Base-by-base conservation (phyloP, 2,329 filamentous ascomycete species). In the Lecanicillium sp. region DNA sequence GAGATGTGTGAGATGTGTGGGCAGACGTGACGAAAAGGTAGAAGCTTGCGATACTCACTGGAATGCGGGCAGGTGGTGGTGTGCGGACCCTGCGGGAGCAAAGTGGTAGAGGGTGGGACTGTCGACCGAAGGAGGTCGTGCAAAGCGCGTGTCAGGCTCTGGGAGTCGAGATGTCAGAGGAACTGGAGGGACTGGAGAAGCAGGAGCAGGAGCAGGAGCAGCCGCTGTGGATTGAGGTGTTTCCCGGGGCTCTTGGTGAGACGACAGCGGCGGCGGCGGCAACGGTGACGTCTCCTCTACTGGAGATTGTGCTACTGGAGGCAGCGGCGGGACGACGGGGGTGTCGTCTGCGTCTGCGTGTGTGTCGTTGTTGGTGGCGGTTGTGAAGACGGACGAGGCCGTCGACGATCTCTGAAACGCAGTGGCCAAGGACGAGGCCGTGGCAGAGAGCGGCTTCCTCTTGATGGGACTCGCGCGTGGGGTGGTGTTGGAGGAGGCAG, bases 41-140 rank as follows among this genome's bases (percentile, higher is more conserved):
- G n/a, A n/a, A n/a, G n/a, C n/a, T n/a, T n/a, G n/a, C 17, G 32
- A 44, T 24, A 48, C 49, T 51, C 19, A 51, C 49, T 51, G 43
- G 39, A 48, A 44, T 29, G 39, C 20, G 33, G 44, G 37, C 8
- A 48, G 20, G 3, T 20, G 32, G 9, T 40, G 27, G 38, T 30
- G n/a, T 49, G 52, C 43, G 3, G 52, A 53, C 15, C 24, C 21
- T 24, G 39, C 43, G 74, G 73, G 24, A 14, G 43, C 27, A 56
- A 78, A 80, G 58, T 80, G 76, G 72, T 83, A 82, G 41, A 83
- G 65, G 26, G 77, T 81, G 52, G 78, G 79, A 60, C 78, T 82
- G 61, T 83, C 78, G 47, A 80, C 61, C 12, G 77, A 75, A 55
- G 66, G 75, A 26, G 74, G 72, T 52, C 78, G 70, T n/a, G 70